Percentiles rank a stretch among this genome's conserved stretches.
phyloP scores from a whole-genome alignment of 192 early-diverging fungal species.

The Borealophlyctis nickersoniae region DNA sequence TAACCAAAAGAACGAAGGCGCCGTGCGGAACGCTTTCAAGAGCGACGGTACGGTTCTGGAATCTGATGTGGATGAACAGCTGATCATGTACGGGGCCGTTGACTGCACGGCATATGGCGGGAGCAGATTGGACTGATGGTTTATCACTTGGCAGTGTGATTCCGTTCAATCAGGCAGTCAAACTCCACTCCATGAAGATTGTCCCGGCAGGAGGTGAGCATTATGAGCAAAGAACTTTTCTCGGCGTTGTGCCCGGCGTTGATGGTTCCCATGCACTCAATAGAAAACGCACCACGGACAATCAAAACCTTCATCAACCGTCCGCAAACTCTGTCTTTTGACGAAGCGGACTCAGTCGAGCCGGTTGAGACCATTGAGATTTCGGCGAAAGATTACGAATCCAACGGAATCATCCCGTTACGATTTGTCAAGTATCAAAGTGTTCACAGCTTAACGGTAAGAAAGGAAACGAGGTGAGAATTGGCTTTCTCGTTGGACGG shows the following conservation, averaged over 20 bases:
- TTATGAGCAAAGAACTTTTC: slow-evolving; percentile 59
- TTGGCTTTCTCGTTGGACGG: background rate
- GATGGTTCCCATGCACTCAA: background rate
- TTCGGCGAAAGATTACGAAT: slow-evolving; percentile 59
- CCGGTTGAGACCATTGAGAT: slow-evolving; percentile 76
- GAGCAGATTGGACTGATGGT: too few relatives aligned
- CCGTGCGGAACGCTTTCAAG: slow-evolving; percentile 73
- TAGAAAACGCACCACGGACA: slow-evolving; percentile 84
- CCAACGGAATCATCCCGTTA: slow-evolving; percentile 66
- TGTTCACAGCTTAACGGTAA: slow-evolving; percentile 70
- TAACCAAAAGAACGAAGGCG: slow-evolving; percentile 79
- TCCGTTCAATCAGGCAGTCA: slow-evolving; percentile 83
- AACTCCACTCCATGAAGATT: slow-evolving; percentile 68
- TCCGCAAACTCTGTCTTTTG: slow-evolving; percentile 72
- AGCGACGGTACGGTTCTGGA: slow-evolving; percentile 70
- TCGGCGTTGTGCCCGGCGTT: slow-evolving; percentile 40
- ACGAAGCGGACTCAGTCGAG: slow-evolving; percentile 74
- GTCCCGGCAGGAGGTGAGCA: too few relatives aligned
- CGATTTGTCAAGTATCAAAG: slow-evolving; percentile 94
- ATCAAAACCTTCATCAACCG: slow-evolving; percentile 86
- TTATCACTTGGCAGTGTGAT: too few relatives aligned
- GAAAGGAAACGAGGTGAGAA: slow-evolving; percentile 1
- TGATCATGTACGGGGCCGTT: slow-evolving; percentile 57
- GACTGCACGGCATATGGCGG: too few relatives aligned
- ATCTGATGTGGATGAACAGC: slow-evolving; percentile 94